Percentiles rank a stretch among this genome's conserved stretches.
Conservation (phyloP, 352 stramenopile genomes). For the Thraustotheca clavata region DNA sequence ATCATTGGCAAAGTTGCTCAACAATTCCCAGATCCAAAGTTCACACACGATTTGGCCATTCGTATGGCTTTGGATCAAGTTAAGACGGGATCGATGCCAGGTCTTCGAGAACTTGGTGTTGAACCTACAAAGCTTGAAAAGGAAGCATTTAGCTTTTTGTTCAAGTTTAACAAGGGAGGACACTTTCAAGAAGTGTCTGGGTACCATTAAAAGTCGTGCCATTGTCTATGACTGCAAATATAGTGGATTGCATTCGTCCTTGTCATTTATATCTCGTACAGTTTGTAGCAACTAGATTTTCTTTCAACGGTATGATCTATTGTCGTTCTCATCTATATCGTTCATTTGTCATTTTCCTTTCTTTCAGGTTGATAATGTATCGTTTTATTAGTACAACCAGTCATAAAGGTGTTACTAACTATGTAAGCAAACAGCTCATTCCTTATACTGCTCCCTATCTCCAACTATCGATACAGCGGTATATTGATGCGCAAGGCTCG, state of each 20-base stretch:
- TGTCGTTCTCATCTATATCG: no score
- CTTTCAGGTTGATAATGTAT: no score
- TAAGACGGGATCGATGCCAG: slow-evolving; percentile 70
- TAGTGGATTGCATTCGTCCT: no score
- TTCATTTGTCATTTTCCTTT: no score
- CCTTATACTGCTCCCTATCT: no score
- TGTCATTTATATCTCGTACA: no score
- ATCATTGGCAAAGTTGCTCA: slow-evolving; percentile 72
- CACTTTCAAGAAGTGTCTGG: slow-evolving; percentile 91
- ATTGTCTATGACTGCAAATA: no score
- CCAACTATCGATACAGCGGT: background rate
- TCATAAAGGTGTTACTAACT: no score
- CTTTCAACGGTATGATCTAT: no score
- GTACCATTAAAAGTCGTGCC: slow-evolving; percentile 82
- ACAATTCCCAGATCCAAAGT: slow-evolving; percentile 76
- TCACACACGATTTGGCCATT: slow-evolving; percentile 69
- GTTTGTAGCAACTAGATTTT: no score
- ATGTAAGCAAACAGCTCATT: no score
- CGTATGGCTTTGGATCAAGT: slow-evolving; percentile 72
- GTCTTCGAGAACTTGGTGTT: slow-evolving; percentile 75
- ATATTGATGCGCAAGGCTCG: background rate
- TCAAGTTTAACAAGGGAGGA: slow-evolving; percentile 91
- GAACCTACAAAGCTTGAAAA: slow-evolving; percentile 91
- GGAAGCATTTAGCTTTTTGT: slow-evolving; percentile 91
- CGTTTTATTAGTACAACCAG: no score